Percentiles rank a stretch among this genome's conserved stretches.
phyloP scores from a whole-genome alignment of 106 monocot genomes.

The Cymbidium sinense region DNA sequence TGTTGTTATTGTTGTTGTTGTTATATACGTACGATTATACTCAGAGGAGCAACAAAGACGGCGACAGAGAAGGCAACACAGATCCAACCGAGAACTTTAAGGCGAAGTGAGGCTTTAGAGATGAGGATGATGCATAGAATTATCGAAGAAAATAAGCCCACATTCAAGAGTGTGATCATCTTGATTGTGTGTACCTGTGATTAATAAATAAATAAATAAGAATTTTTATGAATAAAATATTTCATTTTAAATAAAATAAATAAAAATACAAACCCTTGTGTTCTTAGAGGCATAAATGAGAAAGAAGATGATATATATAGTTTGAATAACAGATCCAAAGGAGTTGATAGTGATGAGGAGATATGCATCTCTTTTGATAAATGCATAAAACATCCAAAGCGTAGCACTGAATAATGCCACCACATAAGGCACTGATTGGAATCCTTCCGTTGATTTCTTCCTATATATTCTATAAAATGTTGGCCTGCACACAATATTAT shows the following conservation, averaged over 20 bases:
- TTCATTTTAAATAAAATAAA: too few relatives aligned
- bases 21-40: conserved; percentile 9
- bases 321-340: not conserved
- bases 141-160: conserved; percentile 9
- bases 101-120: not conserved
- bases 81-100: conserved; percentile 14
- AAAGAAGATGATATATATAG: not conserved
- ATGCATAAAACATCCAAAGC: conserved; percentile 13
- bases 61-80: conserved; percentile 13
- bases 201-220: not conserved
- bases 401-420: conserved; percentile 9
- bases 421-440: conserved; percentile 6
- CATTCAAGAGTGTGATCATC: conserved; percentile 4
- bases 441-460: conserved; percentile 17
- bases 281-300: conserved; percentile 9
- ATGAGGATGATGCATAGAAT: conserved; percentile 9
- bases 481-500: not conserved
- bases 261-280: not conserved
- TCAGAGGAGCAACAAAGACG: conserved; percentile 18
- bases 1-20: too few relatives aligned
- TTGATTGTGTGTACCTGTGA: conserved; percentile 8
- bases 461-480: conserved; percentile 5
- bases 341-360: conserved; percentile 13
- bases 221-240: not conserved
- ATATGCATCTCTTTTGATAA: not conserved